These are phyloP conservation scores for Coemansia sp. DNA, from an alignment of 192 early-diverging fungal genomes.

Conservation along the genomic window DNA sequence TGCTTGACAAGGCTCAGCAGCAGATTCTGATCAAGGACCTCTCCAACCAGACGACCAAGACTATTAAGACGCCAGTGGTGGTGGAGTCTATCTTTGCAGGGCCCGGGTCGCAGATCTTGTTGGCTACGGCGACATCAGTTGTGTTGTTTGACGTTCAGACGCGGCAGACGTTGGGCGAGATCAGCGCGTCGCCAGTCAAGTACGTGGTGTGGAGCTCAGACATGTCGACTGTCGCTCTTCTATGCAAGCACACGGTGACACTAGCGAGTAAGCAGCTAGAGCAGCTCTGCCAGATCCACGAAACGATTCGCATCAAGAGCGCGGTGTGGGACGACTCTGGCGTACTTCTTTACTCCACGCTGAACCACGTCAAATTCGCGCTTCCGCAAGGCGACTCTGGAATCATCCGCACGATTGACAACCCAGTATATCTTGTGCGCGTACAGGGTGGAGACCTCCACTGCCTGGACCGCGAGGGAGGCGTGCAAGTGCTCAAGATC, in stretches of 20 bases:
- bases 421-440: constrained; percentile 90
- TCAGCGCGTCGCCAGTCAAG: constrained; percentile 84
- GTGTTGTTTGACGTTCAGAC: constrained; percentile 92
- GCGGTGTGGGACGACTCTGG: constrained; percentile 94
- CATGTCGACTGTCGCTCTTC: constrained; percentile 82
- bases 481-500: constrained; percentile 82
- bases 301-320: constrained; percentile 98
- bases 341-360: constrained; percentile 93
- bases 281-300: constrained; percentile 89
- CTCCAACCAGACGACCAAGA: constrained; percentile 85
- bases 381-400: constrained; percentile 95
- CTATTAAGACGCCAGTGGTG: constrained; percentile 76
- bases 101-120: constrained; percentile 75
- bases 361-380: constrained; percentile 98
- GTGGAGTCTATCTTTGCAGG: constrained; percentile 92
- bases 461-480: constrained; percentile 90
- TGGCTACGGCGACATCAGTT: constrained; percentile 85
- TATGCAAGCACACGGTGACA: constrained; percentile 96
- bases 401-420: constrained; percentile 95
- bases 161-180: constrained; percentile 72
- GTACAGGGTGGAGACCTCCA: constrained; percentile 86
- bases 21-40: constrained; percentile 89
- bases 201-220: constrained; percentile 95
- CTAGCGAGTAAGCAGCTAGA: constrained; percentile 88
- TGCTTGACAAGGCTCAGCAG: constrained; percentile 83